Base-by-base conservation (phyloP, 106 monocot genomes). In the Dendrobium huoshanense region DNA sequence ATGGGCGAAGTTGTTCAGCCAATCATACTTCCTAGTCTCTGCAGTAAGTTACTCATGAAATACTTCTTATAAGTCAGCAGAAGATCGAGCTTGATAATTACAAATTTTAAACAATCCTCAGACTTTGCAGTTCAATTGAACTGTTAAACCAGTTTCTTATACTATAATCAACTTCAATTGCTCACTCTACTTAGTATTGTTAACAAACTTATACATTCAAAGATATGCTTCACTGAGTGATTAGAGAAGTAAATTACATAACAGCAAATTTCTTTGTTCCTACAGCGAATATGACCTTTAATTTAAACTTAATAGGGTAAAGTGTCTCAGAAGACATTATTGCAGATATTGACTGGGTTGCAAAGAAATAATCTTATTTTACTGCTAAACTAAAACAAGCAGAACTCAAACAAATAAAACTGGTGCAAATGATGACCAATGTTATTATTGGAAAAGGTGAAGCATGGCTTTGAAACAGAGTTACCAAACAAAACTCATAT, bases 1-100 rank as follows among this genome's bases (percentile, higher is more conserved):
- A 88, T 96, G 96, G 96, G 87, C 84, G 56, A 68, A 75, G 78
- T 54, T 96, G 67, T 93, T 96, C 72, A 80, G 61, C 59, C 90
- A 89, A 25, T 83, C 85, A 2, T 96, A 96, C 72, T 96, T 96
- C 82, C 86, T 94, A 37, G 91, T 94, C 77, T 87, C 96, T n/a
- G 64, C 88, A 56, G 96, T 96, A 73, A 90, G 91, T 88, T 47
- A 29, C 43, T 77, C 37, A 33, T 72, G 61, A 27, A 27, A 68
- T 4, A 68, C 48, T 45, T 45, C 5, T 45, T 41, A 68, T 67
- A 25, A 19, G n/a, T 80, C 68, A 20, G 27, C 17, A 22, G 72
- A 74, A 20, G 73, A 56, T 56, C 18, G 56, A 73, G 27, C 24
- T 58, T 58, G 58, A 19, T 58, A 58, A 58, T n/a, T 5, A 58